These are phyloP conservation scores for Mrakia blollopis DNA, from an alignment of 768 basidiomycete genomes.

Conservation along the genomic window DNA sequence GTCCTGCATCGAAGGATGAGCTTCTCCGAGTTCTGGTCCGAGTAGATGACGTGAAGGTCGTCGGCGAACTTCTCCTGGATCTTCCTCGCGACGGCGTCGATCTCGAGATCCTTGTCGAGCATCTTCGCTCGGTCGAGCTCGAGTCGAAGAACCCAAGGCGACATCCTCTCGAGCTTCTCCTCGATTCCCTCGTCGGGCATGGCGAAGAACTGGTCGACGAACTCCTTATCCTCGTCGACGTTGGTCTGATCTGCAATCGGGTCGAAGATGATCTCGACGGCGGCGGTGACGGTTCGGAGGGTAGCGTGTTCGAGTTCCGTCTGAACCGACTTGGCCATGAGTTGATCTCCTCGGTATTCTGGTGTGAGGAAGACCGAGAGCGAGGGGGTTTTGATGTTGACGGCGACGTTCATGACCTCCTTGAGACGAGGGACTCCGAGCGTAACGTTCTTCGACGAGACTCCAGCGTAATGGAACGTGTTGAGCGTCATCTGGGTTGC, in stretches of 20 bases:
- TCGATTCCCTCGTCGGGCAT: constrained; percentile 97
- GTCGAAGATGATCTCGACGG: constrained; percentile 97
- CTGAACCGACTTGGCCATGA: constrained; percentile 76
- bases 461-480: constrained; percentile 93
- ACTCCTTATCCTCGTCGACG: constrained; percentile 91
- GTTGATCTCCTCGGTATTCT: constrained; percentile 58
- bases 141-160: constrained; percentile 94
- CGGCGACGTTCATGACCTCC: constrained; percentile 98
- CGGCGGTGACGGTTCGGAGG: constrained; percentile 84
- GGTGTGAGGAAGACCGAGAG: constrained; percentile 85
- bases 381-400: constrained; percentile 96
- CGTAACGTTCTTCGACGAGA: constrained; percentile 98
- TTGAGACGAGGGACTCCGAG: constrained; percentile 98
- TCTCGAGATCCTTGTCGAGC: constrained; percentile 92
- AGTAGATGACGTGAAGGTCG: constrained; percentile 96
- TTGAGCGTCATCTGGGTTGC: constrained; percentile 99
- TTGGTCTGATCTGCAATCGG: constrained; percentile 85
- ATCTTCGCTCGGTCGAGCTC: constrained; percentile 96
- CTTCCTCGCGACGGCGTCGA: constrained; percentile 87
- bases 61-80: constrained; percentile 93
- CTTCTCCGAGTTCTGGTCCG: constrained; percentile 97
- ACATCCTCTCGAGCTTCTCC: constrained; percentile 80
- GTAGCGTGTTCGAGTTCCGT: constrained; percentile 93
- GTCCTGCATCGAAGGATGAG: constrained; percentile 89
- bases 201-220: constrained; percentile 98